Evolutionary conservation across 2,329 filamentous ascomycete genomes (phyloP).

Genomic region (Monascus ruber): DNA sequence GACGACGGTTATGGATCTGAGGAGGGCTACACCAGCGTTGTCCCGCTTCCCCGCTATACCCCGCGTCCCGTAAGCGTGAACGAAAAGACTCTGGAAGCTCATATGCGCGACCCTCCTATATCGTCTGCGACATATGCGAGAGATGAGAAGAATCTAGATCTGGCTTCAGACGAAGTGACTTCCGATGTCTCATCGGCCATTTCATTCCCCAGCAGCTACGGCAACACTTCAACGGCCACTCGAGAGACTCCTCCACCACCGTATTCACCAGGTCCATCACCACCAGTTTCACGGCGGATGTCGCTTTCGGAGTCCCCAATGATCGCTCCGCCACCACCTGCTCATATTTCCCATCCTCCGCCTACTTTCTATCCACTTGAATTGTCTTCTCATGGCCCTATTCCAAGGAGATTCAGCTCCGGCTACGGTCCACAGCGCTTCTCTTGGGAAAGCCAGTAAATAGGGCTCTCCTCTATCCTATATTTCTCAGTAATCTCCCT

Average conservation of each 20-base stretch:
- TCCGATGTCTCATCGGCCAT: slow-evolving; percentile 30
- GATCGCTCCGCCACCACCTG: slow-evolving; percentile 13
- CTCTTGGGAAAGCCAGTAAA: slow-evolving; percentile 19
- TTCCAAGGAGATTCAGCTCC: slow-evolving; percentile 4
- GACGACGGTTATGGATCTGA: slow-evolving; percentile 9
- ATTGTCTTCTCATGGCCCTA: slow-evolving; percentile 6
- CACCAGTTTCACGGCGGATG: slow-evolving; percentile 20
- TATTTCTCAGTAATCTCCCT: too few relatives aligned
- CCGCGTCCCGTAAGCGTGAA: slow-evolving; percentile 26
- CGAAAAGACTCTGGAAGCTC: slow-evolving; percentile 29
- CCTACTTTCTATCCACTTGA: slow-evolving; percentile 12
- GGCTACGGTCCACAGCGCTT: slow-evolving; percentile 4
- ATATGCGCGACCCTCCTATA: slow-evolving; percentile 19
- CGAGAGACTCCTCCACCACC: slow-evolving; percentile 32
- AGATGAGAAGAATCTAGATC: slow-evolving; percentile 18
- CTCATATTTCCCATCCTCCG: slow-evolving; percentile 17
- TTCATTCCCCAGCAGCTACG: slow-evolving; percentile 33
- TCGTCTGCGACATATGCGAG: slow-evolving; percentile 11
- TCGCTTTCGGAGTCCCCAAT: slow-evolving; percentile 15
- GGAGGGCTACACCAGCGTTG: slow-evolving; percentile 20
- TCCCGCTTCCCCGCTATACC: slow-evolving; percentile 31
- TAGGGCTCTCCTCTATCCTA: too few relatives aligned
- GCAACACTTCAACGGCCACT: slow-evolving; percentile 34
- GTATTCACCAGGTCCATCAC: slow-evolving; percentile 24
- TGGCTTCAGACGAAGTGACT: slow-evolving; percentile 15